Percentiles rank a stretch among this genome's conserved stretches.
phyloP scores from a whole-genome alignment of 2,329 filamentous ascomycete genomes.

The Aspergillus carbonarius region DNA sequence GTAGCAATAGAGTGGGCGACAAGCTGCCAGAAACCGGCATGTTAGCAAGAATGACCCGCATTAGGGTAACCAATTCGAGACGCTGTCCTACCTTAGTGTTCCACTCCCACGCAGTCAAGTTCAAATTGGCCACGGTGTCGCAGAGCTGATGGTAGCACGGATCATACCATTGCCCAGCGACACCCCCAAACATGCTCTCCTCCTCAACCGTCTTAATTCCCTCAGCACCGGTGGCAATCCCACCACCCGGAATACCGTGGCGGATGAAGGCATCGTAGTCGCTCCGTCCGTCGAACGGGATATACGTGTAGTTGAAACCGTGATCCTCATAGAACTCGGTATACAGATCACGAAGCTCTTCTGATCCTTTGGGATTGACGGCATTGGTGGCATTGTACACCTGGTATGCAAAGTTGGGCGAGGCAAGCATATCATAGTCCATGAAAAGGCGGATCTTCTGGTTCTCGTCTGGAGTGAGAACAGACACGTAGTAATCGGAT shows the following conservation, averaged over 20 bases:
- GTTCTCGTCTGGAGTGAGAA: constrained; percentile 49
- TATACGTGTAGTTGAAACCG: constrained; percentile 67
- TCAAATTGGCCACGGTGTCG: constrained; percentile 55
- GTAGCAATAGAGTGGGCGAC: constrained; percentile 73
- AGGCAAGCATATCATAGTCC: constrained; percentile 70
- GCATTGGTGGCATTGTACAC: constrained; percentile 58
- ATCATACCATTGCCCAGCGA: constrained; percentile 57
- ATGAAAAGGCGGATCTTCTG: constrained; percentile 65
- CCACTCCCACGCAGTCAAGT: constrained; percentile 53
- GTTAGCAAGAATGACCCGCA: neutral
- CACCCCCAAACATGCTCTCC: constrained; percentile 65
- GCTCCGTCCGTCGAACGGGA: constrained; percentile 73
- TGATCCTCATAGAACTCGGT: constrained; percentile 63
- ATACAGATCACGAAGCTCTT: constrained; percentile 67
- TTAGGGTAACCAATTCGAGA: neutral
- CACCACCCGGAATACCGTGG: constrained; percentile 69
- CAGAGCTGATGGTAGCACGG: constrained; percentile 56
- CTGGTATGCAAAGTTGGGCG: constrained; percentile 57
- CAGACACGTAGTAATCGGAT: constrained; percentile 55
- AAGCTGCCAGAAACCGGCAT: constrained; percentile 13
- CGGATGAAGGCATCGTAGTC: constrained; percentile 78
- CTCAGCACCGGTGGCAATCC: constrained; percentile 75
- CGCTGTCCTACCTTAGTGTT: constrained; percentile 48
- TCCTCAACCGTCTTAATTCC: constrained; percentile 71
- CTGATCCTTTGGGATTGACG: constrained; percentile 61